Evolutionary conservation across 1,139 yeast species (phyloP).

Genomic region (Geotrichum candidum): DNA sequence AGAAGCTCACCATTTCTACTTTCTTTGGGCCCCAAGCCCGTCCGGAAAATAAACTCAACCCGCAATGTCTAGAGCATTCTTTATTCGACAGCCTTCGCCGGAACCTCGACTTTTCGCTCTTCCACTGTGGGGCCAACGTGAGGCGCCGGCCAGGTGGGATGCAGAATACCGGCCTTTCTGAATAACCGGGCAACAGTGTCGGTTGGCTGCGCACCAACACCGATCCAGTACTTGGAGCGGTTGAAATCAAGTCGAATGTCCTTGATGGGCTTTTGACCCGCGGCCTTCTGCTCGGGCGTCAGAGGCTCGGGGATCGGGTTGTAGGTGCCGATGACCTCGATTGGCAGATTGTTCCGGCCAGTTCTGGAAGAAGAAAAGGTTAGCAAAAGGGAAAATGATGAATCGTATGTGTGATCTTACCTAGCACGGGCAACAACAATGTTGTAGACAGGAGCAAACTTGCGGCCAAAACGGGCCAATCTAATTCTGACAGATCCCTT

Average conservation of each 20-base stretch:
- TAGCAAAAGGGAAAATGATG: not conserved
- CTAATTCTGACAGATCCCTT: constrained; percentile 54
- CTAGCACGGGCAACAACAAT: constrained; percentile 78
- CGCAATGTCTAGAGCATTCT: not conserved
- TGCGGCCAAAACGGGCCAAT: constrained; percentile 89
- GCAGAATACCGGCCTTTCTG: constrained; percentile 55
- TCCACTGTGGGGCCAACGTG: constrained; percentile 17
- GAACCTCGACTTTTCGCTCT: constrained; percentile 13
- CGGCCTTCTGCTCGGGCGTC: constrained; percentile 50
- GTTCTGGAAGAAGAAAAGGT: constrained; percentile 31
- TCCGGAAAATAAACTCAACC: not conserved
- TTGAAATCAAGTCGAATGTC: constrained; percentile 79
- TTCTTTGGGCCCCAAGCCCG: not conserved
- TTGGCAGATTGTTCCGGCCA: constrained; percentile 79
- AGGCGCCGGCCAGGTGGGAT: constrained; percentile 61
- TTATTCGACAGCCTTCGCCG: not conserved
- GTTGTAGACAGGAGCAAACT: constrained; percentile 79
- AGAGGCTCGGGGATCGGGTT: constrained; percentile 76
- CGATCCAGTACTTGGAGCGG: constrained; percentile 94
- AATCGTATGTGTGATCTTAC: constrained; percentile 22
- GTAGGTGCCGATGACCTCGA: constrained; percentile 92
- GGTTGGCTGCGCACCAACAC: constrained; percentile 97
- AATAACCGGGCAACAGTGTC: constrained; percentile 72
- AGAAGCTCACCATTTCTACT: no score
- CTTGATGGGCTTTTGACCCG: constrained; percentile 59